Percentiles rank a stretch among this genome's conserved stretches.
phyloP scores from a whole-genome alignment of 805 yeast genomes.

The Cyberlindnera subsufficiens region DNA sequence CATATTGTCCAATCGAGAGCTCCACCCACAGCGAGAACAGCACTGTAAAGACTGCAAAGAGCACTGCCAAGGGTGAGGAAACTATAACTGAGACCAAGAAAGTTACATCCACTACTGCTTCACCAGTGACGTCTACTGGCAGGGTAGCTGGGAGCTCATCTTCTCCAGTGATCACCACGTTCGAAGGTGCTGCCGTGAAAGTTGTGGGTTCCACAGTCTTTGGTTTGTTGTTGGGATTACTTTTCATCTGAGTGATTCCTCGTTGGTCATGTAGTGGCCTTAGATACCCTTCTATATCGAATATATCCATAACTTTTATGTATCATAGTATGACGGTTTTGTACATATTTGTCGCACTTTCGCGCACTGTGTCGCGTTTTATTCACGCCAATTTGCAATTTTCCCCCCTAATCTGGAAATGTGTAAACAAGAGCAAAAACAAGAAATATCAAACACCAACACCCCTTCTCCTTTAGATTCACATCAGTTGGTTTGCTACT shows the following conservation, averaged over 20 bases:
- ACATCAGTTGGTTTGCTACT: background rate
- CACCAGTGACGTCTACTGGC: constrained; percentile 2
- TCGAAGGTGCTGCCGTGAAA: constrained; percentile 6
- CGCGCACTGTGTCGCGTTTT: too few species aligned
- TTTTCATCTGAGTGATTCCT: background rate
- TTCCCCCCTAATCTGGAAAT: constrained; percentile 3
- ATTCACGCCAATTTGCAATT: too few species aligned
- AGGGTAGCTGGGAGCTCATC: constrained; percentile 1
- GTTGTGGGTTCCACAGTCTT: constrained; percentile 5
- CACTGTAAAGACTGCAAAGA: constrained; percentile 78
- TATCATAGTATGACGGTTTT: too few species aligned
- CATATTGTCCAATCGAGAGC: too few species aligned
- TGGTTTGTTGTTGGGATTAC: constrained; percentile 1
- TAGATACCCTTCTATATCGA: too few species aligned
- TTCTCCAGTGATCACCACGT: constrained; percentile 2
- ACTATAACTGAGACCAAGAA: background rate
- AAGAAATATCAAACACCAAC: constrained; percentile 1
- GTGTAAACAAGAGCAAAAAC: constrained; percentile 12
- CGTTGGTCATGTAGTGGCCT: too few species aligned
- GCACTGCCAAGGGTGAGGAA: constrained; percentile 3
- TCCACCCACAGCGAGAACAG: too few species aligned
- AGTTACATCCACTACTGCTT: background rate
- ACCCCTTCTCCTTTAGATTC: background rate
- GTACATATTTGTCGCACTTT: too few species aligned
- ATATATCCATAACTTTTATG: too few species aligned